phyloP scores from a whole-genome alignment of 2,329 filamentous ascomycete genomes.

The Sporothrix variecibatus region DNA sequence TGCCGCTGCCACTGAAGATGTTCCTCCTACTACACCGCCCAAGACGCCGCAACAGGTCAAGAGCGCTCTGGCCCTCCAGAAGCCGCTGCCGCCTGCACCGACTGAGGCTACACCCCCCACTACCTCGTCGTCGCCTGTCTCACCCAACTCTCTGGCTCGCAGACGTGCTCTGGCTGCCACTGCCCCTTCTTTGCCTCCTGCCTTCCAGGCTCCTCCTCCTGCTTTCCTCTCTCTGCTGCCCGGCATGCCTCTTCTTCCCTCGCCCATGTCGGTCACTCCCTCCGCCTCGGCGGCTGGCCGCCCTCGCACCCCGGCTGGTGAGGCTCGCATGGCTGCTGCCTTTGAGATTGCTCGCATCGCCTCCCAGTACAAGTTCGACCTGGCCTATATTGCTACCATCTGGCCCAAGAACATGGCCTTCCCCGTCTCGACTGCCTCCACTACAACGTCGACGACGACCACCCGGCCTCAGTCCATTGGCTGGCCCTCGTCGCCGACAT shows the following conservation, averaged over 20 bases:
- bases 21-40: neutral
- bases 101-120: neutral
- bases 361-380: slow-evolving; percentile 57
- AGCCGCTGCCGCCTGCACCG: slow-evolving; percentile 22
- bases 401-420: slow-evolving; percentile 49
- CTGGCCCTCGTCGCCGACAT: slow-evolving; percentile 23
- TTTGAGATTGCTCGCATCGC: slow-evolving; percentile 59
- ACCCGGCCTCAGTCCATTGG: slow-evolving; percentile 10
- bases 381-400: slow-evolving; percentile 61
- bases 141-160: neutral
- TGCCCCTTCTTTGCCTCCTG: slow-evolving; percentile 36
- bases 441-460: neutral
- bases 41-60: slow-evolving; percentile 2
- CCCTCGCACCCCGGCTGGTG: slow-evolving; percentile 42
- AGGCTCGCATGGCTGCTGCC: slow-evolving; percentile 52
- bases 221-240: slow-evolving; percentile 33
- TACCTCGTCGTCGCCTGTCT: slow-evolving; percentile 5
- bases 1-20: neutral
- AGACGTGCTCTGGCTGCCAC: slow-evolving; percentile 15
- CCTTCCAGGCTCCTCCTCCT: slow-evolving; percentile 33
- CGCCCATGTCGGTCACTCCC: slow-evolving; percentile 9
- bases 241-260: slow-evolving; percentile 19
- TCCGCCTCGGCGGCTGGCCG: neutral
- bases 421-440: slow-evolving; percentile 3
- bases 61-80: slow-evolving; percentile 7